These are phyloP conservation scores for Cercospora nicotianae DNA, from an alignment of 2,329 filamentous ascomycete genomes.

Conservation along the genomic window DNA sequence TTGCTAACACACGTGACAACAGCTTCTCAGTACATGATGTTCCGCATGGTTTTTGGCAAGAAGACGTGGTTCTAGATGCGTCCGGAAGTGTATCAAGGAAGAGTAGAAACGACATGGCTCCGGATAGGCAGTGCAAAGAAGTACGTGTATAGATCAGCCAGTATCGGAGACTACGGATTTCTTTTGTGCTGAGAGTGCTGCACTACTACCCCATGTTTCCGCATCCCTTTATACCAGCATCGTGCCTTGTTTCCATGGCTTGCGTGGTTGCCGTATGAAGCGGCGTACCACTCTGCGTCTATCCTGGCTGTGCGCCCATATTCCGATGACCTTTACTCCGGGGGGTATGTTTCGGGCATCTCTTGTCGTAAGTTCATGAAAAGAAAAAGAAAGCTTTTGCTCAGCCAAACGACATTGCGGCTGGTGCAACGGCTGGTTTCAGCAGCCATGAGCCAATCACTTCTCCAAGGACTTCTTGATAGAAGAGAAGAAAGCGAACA, in stretches of 20 bases:
- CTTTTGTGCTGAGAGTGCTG: slow-evolving; percentile 3
- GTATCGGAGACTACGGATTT: slow-evolving; percentile 4
- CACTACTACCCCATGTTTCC: background rate
- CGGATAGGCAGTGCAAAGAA: background rate
- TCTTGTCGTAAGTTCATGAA: background rate
- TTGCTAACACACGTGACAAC: slow-evolving; percentile 11
- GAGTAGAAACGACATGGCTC: background rate
- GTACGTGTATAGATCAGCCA: slow-evolving; percentile 8
- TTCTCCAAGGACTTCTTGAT: slow-evolving; percentile 21
- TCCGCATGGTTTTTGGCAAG: slow-evolving; percentile 71
- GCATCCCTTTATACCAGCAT: background rate
- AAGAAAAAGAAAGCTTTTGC: too few relatives aligned
- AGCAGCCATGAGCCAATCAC: too few relatives aligned
- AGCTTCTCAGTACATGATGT: slow-evolving; percentile 67
- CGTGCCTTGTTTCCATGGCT: background rate
- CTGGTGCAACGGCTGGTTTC: too few relatives aligned
- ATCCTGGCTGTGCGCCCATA: background rate
- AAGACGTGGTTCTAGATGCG: slow-evolving; percentile 65
- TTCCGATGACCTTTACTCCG: background rate
- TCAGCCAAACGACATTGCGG: too few relatives aligned
- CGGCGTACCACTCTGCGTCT: background rate
- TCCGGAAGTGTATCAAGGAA: background rate
- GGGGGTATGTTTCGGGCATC: background rate
- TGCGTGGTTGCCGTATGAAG: background rate
- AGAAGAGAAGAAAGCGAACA: slow-evolving; percentile 25